Evolutionary conservation across 176 grass and related monocot genomes (phyloP).

Genomic region (Musa itinerans): DNA sequence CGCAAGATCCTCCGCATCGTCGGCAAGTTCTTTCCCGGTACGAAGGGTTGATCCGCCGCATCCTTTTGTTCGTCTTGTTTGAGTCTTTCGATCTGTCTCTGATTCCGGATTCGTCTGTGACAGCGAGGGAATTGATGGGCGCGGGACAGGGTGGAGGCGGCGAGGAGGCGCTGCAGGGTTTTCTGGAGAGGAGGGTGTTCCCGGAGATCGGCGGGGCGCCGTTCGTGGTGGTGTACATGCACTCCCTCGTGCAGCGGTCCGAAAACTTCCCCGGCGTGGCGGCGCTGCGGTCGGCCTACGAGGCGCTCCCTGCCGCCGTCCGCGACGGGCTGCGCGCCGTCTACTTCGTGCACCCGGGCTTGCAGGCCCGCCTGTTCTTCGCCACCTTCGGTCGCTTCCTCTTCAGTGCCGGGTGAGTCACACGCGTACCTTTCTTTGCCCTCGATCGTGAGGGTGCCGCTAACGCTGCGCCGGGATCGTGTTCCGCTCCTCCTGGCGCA

Average conservation of each 20-base stretch:
- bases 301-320: slow-evolving; percentile 32
- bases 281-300: slow-evolving; percentile 50
- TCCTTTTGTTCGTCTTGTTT: neutral
- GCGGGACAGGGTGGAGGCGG: slow-evolving; percentile 4
- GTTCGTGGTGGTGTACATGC: slow-evolving; percentile 71
- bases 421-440: neutral
- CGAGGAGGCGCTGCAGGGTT: slow-evolving; percentile 35
- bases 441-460: neutral
- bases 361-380: slow-evolving; percentile 90
- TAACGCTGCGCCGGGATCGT: neutral
- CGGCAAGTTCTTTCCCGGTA: slow-evolving; percentile 77
- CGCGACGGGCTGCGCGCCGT: slow-evolving; percentile 43
- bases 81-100: neutral
- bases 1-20: slow-evolving; percentile 63
- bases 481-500: neutral
- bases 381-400: slow-evolving; percentile 69
- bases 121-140: slow-evolving; percentile 52
- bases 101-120: slow-evolving; percentile 1
- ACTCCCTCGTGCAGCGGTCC: slow-evolving; percentile 52
- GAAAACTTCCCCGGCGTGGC: slow-evolving; percentile 65
- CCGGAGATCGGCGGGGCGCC: slow-evolving; percentile 33
- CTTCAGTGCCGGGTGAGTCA: slow-evolving; percentile 56
- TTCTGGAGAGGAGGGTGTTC: slow-evolving; percentile 39
- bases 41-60: neutral
- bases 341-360: slow-evolving; percentile 81